phyloP scores from a whole-genome alignment of 192 early-diverging fungal genomes.

The Hyaloraphidium curvatum region DNA sequence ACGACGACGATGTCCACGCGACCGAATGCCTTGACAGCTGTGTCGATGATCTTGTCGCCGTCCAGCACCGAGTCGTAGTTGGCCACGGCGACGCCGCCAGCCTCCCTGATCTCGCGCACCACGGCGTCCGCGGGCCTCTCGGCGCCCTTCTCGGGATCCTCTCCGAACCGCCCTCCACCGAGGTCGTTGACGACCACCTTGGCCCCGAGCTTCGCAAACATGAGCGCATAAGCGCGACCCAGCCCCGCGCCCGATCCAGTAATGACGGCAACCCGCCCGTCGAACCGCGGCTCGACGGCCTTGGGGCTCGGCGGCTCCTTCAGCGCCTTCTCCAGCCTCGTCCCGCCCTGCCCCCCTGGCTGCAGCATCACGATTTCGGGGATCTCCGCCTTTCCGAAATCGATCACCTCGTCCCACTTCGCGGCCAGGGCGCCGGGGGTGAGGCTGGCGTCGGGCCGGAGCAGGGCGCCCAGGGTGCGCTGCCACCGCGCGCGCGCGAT shows the following conservation, averaged over 20 bases:
- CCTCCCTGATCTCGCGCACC: conserved; percentile 55
- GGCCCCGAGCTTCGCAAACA: conserved; percentile 38
- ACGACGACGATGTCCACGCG: conserved; percentile 54
- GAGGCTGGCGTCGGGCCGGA: conserved; percentile 58
- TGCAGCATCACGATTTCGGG: too few species aligned
- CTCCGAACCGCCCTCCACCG: conserved; percentile 31
- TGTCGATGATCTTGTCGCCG: conserved; percentile 93
- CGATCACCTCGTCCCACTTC: conserved; percentile 58
- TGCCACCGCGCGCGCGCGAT: conserved; percentile 21
- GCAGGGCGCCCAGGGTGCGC: conserved; percentile 80
- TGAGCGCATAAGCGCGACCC: neutral
- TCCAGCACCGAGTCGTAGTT: conserved; percentile 82
- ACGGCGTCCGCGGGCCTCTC: conserved; percentile 43
- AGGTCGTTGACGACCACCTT: conserved; percentile 85
- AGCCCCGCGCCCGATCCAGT: neutral
- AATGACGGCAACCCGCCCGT: neutral
- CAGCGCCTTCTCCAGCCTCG: neutral
- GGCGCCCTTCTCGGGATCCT: conserved; percentile 17
- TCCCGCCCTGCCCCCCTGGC: too few species aligned
- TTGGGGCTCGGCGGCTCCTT: neutral
- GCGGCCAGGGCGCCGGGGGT: conserved; percentile 67
- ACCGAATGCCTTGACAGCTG: conserved; percentile 9
- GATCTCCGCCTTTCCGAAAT: too few species aligned
- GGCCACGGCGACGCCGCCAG: conserved; percentile 80
- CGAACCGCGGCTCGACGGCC: neutral